Conservation (phyloP, 2,329 filamentous ascomycete genomes). For the Hirsutella rhossiliensis region DNA sequence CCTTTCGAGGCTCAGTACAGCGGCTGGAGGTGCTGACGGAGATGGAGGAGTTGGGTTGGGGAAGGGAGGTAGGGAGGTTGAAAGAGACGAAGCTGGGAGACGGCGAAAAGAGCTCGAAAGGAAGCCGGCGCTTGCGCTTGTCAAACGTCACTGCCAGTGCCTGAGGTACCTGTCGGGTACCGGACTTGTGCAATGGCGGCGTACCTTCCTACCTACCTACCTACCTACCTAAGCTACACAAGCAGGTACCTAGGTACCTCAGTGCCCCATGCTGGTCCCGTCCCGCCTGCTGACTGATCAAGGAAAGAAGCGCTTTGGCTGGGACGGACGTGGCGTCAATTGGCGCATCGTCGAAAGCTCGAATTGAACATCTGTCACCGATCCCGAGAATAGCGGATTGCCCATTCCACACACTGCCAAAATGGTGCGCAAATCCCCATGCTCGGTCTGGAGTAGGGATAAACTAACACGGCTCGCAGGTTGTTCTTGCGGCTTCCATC, state of each 20-base stretch:
- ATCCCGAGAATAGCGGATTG: not conserved
- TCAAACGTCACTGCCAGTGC: not conserved
- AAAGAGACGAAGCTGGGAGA: not conserved
- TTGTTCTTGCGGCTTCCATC: constrained; percentile 97
- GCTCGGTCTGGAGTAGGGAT: too few relatives aligned
- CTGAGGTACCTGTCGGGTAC: not conserved
- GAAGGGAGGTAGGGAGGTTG: not conserved
- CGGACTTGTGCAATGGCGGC: too few relatives aligned
- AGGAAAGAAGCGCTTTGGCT: not conserved
- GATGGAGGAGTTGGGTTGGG: not conserved
- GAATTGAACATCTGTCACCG: not conserved
- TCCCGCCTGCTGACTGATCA: not conserved
- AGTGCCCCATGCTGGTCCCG: not conserved
- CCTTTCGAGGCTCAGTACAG: not conserved
- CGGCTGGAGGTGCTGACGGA: not conserved
- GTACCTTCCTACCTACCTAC: too few relatives aligned
- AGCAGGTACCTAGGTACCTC: not conserved
- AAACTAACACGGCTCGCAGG: constrained; percentile 37
- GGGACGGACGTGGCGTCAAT: too few relatives aligned
- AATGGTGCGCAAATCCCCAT: constrained; percentile 27
- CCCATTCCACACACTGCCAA: constrained; percentile 13
- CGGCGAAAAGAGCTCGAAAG: not conserved
- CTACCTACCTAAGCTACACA: too few relatives aligned
- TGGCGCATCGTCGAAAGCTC: too few relatives aligned
- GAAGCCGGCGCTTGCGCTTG: not conserved